Evolutionary conservation across 352 stramenopile genomes (phyloP).

Genomic region (Globisporangium mamillatum): DNA sequence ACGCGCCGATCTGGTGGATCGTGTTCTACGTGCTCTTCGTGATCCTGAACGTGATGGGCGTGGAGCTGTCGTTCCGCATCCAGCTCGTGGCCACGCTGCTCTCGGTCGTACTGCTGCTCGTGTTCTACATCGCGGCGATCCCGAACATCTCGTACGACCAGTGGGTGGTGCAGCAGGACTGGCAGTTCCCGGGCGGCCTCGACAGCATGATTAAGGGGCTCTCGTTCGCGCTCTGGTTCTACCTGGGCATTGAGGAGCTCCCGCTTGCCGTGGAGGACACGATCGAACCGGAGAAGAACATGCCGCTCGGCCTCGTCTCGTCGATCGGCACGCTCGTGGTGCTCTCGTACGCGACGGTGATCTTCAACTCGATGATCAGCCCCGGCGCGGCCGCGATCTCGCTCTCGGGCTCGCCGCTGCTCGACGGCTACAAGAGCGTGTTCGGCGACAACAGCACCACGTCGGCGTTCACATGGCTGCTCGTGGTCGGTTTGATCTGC

Average conservation of each 20-base stretch:
- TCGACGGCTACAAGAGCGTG: constrained; percentile 62
- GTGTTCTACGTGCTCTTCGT: constrained; percentile 67
- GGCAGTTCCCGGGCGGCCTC: constrained; percentile 41
- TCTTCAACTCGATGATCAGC: constrained; percentile 69
- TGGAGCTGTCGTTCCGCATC: constrained; percentile 67
- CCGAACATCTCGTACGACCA: constrained; percentile 56
- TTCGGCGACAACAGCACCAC: constrained; percentile 69
- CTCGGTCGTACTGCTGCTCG: constrained; percentile 52
- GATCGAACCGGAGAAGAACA: constrained; percentile 57
- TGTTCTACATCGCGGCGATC: constrained; percentile 63
- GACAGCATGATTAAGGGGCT: constrained; percentile 51
- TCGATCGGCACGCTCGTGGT: constrained; percentile 52
- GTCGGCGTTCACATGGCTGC: constrained; percentile 64
- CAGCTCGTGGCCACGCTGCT: constrained; percentile 56
- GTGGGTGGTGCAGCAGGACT: constrained; percentile 43
- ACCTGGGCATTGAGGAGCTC: constrained; percentile 64
- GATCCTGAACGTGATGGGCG: constrained; percentile 49
- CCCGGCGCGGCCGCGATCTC: constrained; percentile 43
- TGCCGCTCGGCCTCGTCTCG: constrained; percentile 52
- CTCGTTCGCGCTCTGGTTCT: constrained; percentile 74
- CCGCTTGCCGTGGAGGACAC: constrained; percentile 65
- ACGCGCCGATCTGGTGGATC: constrained; percentile 51
- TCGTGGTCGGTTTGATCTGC: constrained; percentile 57
- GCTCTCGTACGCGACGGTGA: constrained; percentile 54
- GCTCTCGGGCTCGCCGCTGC: constrained; percentile 42